Percentiles rank a stretch among this genome's conserved stretches.
phyloP scores from a whole-genome alignment of 768 basidiomycete genomes.

The Pleurotus citrinopileatus region DNA sequence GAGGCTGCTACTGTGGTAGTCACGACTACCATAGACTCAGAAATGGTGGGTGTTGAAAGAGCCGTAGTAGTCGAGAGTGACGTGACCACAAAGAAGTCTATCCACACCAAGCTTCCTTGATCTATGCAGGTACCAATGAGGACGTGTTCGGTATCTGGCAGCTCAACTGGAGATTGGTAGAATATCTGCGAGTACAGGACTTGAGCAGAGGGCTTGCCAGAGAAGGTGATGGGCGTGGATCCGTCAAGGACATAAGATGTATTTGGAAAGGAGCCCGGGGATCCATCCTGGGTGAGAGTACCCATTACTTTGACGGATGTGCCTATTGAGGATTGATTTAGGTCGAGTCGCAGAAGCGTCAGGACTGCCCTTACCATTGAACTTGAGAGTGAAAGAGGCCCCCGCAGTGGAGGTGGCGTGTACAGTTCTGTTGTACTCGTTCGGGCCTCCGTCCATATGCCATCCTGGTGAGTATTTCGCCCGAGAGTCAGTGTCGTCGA shows the following conservation, averaged over 20 bases:
- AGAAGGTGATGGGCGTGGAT: background rate
- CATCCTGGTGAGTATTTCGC: background rate
- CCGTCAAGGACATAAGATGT: background rate
- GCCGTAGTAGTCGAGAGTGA: background rate
- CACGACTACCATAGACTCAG: background rate
- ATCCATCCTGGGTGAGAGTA: background rate
- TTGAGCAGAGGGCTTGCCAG: background rate
- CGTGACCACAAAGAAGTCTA: constrained; percentile 1
- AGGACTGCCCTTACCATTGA: background rate
- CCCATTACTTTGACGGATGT: background rate
- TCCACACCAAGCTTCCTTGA: background rate
- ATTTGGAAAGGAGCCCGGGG: background rate
- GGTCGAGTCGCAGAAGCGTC: background rate
- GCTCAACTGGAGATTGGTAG: background rate
- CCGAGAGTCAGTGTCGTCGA: background rate
- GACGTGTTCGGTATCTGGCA: background rate
- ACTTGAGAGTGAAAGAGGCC: background rate
- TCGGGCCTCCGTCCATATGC: background rate
- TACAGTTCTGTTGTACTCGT: background rate
- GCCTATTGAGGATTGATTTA: background rate
- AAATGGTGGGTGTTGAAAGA: background rate
- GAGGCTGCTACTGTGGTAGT: background rate
- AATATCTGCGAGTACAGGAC: background rate
- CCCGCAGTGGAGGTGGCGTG: background rate
- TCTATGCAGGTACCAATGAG: background rate